Conservation (phyloP, 495 filamentous ascomycete genomes). For the Pseudotulostoma volvatum region DNA sequence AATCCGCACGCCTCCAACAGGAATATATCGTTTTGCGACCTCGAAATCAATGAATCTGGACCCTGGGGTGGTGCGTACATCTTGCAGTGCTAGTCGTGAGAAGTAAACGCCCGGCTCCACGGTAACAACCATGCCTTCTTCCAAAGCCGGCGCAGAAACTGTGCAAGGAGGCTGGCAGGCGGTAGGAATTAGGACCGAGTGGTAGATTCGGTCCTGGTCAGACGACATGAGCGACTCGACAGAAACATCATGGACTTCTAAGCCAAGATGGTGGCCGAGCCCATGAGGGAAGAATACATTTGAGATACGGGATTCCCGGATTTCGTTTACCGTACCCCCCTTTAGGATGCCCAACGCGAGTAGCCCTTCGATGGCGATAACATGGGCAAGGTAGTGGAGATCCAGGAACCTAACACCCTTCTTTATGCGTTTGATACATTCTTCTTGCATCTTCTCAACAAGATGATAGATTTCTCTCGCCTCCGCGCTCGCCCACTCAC, state of each 20-base stretch:
- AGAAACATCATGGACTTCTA: slow-evolving; percentile 78
- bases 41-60: slow-evolving; percentile 61
- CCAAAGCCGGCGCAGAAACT: slow-evolving; percentile 29
- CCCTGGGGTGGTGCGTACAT: slow-evolving; percentile 45
- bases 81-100: slow-evolving; percentile 70
- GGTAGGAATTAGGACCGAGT: slow-evolving; percentile 11
- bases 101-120: slow-evolving; percentile 89
- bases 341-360: slow-evolving; percentile 49
- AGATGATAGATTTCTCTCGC: slow-evolving; percentile 52
- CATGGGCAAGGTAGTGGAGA: slow-evolving; percentile 53
- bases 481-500: slow-evolving; percentile 43
- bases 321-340: slow-evolving; percentile 40
- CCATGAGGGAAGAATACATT: slow-evolving; percentile 86
- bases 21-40: slow-evolving; percentile 53
- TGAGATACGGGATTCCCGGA: slow-evolving; percentile 49
- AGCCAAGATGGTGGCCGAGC: slow-evolving; percentile 72
- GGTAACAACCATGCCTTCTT: slow-evolving; percentile 63
- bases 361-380: slow-evolving; percentile 55
- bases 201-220: slow-evolving; percentile 10
- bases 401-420: slow-evolving; percentile 50
- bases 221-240: slow-evolving; percentile 30
- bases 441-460: slow-evolving; percentile 69
- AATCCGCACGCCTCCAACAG: slow-evolving; percentile 76
- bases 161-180: slow-evolving; percentile 15
- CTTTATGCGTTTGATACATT: slow-evolving; percentile 49